phyloP scores from a whole-genome alignment of 495 filamentous ascomycete genomes.

The Lophiostoma macrostomum region DNA sequence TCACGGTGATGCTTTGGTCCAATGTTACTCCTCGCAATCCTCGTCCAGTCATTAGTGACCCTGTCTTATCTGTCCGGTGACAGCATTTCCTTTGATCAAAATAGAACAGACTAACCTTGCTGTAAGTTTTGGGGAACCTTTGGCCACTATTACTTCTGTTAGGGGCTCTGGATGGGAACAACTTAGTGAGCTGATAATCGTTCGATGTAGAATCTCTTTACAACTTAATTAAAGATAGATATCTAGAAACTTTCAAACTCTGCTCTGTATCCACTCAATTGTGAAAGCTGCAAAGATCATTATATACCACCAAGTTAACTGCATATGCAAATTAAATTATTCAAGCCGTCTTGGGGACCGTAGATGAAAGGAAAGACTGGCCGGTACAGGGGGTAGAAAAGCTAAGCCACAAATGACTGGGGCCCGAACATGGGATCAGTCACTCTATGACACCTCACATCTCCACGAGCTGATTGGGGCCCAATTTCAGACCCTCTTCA shows the following conservation, averaged over 20 bases:
- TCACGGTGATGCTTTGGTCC: conserved; percentile 25
- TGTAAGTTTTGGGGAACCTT: conserved; percentile 19
- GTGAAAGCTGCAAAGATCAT: conserved; percentile 19
- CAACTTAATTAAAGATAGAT: conserved; percentile 17
- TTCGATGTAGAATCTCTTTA: conserved; percentile 17
- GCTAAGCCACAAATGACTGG: conserved; percentile 22
- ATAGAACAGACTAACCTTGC: conserved; percentile 27
- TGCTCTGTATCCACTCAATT: conserved; percentile 13
- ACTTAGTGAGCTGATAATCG: conserved; percentile 12
- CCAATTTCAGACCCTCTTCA: conserved; percentile 35
- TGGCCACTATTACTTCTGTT: conserved; percentile 19
- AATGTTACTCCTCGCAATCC: conserved; percentile 8
- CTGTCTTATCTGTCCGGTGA: conserved; percentile 15
- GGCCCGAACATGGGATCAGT: conserved; percentile 24
- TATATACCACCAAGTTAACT: conserved; percentile 4
- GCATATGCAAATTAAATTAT: conserved; percentile 18
- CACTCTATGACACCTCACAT: conserved; percentile 25
- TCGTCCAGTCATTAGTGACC: conserved; percentile 18
- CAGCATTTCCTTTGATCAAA: conserved; percentile 12
- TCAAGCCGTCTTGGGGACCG: conserved; percentile 12
- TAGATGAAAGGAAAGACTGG: conserved; percentile 27
- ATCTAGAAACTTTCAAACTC: conserved; percentile 17
- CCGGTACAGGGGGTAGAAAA: conserved; percentile 21
- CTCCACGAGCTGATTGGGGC: conserved; percentile 31
- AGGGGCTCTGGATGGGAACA: conserved; percentile 6